Conservation (phyloP, 495 filamentous ascomycete species). For the Penicillium manginii region DNA sequence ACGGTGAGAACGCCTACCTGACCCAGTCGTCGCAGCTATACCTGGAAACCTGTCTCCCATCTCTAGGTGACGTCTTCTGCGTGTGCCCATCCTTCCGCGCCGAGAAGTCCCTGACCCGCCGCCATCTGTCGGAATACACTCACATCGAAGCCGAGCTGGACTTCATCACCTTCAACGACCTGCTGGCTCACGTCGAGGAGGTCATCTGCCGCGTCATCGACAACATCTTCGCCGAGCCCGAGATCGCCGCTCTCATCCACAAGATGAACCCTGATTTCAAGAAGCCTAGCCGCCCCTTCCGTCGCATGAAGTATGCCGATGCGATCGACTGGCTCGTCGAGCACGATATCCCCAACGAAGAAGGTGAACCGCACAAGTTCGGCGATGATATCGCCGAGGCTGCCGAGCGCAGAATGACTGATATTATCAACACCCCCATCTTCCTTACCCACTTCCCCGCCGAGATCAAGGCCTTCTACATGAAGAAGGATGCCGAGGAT, state of each 20-base stretch:
- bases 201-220: constrained; percentile 88
- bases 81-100: constrained; percentile 98
- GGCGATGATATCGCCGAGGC: constrained; percentile 99
- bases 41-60: constrained; percentile 91
- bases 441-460: constrained; percentile 97
- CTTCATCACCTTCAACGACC: constrained; percentile 91
- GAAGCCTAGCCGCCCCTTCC: constrained; percentile 82
- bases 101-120: constrained; percentile 91
- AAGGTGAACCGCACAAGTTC: constrained; percentile 84
- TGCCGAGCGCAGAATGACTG: constrained; percentile 95
- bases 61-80: constrained; percentile 92
- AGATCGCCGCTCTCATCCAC: constrained; percentile 69
- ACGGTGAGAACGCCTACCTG: constrained; percentile 89
- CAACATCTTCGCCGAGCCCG: constrained; percentile 70
- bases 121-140: constrained; percentile 94
- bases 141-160: constrained; percentile 97
- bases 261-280: constrained; percentile 88
- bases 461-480: constrained; percentile 99
- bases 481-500: constrained; percentile 88
- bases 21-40: constrained; percentile 98
- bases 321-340: constrained; percentile 92
- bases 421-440: constrained; percentile 91
- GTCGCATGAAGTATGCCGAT: constrained; percentile 92
- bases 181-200: constrained; percentile 88
- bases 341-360: constrained; percentile 90